Evolutionary conservation across 2,329 filamentous ascomycete species (phyloP).

Genomic region (Juglanconis sp.): DNA sequence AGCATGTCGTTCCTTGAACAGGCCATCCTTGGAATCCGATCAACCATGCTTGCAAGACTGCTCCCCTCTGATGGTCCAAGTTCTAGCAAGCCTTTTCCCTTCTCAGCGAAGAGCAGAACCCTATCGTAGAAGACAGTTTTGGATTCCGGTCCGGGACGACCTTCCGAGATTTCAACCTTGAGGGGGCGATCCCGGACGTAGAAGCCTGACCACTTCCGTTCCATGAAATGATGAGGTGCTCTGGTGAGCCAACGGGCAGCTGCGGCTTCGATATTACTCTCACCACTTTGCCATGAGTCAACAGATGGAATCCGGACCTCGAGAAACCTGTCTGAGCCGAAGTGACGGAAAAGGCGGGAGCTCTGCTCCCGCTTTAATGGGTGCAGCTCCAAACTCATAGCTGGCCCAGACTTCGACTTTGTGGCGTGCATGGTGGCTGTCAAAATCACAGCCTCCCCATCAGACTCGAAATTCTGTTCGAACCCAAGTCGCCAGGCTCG

Average conservation of each 20-base stretch:
- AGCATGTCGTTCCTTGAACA: conserved; percentile 35
- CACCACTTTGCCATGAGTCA: conserved; percentile 28
- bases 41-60: conserved; percentile 19
- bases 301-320: conserved; percentile 50
- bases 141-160: conserved; percentile 25
- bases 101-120: conserved; percentile 53
- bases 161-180: conserved; percentile 36
- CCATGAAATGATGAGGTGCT: conserved; percentile 40
- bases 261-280: conserved; percentile 28
- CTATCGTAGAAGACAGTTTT: conserved; percentile 37
- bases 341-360: conserved; percentile 53
- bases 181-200: conserved; percentile 36
- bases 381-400: conserved; percentile 45
- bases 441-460: conserved; percentile 8
- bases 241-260: conserved; percentile 41
- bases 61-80: conserved; percentile 24
- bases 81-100: conserved; percentile 41
- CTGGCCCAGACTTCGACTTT: conserved; percentile 29
- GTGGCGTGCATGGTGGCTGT: conserved; percentile 11
- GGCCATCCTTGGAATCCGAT: not conserved
- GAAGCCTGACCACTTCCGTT: conserved; percentile 47
- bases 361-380: conserved; percentile 47
- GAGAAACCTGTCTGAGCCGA: conserved; percentile 57
- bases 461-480: conserved; percentile 1
- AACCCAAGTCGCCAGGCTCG: conserved; percentile 46